Conservation (phyloP, 202 grass and related monocot genomes). For the Setaria viridis region DNA sequence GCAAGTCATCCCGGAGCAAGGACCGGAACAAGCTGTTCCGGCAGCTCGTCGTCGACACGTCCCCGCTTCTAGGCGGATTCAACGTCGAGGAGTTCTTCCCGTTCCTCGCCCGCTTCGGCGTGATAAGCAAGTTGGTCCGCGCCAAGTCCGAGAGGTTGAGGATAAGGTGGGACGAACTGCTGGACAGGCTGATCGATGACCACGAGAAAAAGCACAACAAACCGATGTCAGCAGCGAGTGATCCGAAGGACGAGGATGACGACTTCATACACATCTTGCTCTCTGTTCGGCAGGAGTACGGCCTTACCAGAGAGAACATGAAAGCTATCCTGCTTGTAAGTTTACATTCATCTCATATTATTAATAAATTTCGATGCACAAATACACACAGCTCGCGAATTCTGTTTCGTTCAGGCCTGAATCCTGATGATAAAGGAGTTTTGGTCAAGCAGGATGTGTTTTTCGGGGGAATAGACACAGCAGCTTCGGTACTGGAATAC, state of each 20-base stretch:
- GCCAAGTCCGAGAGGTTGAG: background rate
- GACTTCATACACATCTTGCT: slow-evolving; percentile 25
- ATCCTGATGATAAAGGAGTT: background rate
- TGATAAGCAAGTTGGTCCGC: background rate
- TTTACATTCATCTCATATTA: background rate
- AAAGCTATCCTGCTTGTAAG: slow-evolving; percentile 44
- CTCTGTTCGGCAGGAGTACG: slow-evolving; percentile 16
- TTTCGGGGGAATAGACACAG: slow-evolving; percentile 9
- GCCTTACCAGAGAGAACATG: background rate
- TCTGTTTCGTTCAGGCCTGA: background rate
- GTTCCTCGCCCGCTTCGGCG: slow-evolving; percentile 22
- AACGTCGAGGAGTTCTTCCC: slow-evolving; percentile 48
- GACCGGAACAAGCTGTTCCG: slow-evolving; percentile 23
- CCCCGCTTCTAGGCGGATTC: background rate
- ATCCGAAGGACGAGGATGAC: background rate
- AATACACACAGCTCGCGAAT: background rate
- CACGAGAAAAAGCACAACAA: background rate
- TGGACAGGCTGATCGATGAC: slow-evolving; percentile 37
- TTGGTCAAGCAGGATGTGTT: slow-evolving; percentile 2
- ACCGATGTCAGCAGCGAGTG: too few species aligned
- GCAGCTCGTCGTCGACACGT: slow-evolving; percentile 14
- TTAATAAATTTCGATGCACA: background rate
- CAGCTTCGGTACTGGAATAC: background rate
- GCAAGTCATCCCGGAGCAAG: slow-evolving; percentile 12
- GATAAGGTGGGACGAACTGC: slow-evolving; percentile 36